Evolutionary conservation across 2,329 filamentous ascomycete genomes (phyloP).

Genomic region (Colletotrichum sp.): DNA sequence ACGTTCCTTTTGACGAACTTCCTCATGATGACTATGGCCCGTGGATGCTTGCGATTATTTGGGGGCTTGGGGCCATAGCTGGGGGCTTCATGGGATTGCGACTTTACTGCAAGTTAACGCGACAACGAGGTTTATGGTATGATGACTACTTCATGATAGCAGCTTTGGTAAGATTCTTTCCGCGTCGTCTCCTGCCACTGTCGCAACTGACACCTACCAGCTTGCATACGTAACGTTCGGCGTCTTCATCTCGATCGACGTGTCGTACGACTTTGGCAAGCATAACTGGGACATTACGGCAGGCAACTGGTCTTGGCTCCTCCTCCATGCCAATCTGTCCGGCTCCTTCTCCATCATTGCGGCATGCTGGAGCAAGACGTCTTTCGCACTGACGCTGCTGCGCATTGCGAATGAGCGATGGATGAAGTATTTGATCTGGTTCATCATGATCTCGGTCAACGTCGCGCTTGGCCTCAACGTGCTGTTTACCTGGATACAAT

Average conservation of each 20-base stretch:
- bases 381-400: slow-evolving; percentile 31
- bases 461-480: slow-evolving; percentile 23
- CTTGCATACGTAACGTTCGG: slow-evolving; percentile 8
- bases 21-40: slow-evolving; percentile 19
- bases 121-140: slow-evolving; percentile 17
- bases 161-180: slow-evolving; percentile 20
- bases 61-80: slow-evolving; percentile 8
- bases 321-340: slow-evolving; percentile 20
- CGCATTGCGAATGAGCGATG: slow-evolving; percentile 25
- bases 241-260: slow-evolving; percentile 10
- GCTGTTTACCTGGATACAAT: slow-evolving; percentile 29
- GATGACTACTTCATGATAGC: slow-evolving; percentile 24
- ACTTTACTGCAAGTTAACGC: slow-evolving; percentile 24
- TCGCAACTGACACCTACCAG: background rate
- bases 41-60: slow-evolving; percentile 4
- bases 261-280: slow-evolving; percentile 19
- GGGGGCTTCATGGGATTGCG: slow-evolving; percentile 20
- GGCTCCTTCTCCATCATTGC: slow-evolving; percentile 25
- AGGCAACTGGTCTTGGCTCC: slow-evolving; percentile 13
- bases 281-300: slow-evolving; percentile 16
- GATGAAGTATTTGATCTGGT: slow-evolving; percentile 29
- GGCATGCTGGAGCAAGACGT: slow-evolving; percentile 30
- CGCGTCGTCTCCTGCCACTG: background rate
- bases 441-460: slow-evolving; percentile 27
- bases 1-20: slow-evolving; percentile 5